Base-by-base conservation (phyloP, 768 basidiomycete genomes). In the Leccinum boreale region DNA sequence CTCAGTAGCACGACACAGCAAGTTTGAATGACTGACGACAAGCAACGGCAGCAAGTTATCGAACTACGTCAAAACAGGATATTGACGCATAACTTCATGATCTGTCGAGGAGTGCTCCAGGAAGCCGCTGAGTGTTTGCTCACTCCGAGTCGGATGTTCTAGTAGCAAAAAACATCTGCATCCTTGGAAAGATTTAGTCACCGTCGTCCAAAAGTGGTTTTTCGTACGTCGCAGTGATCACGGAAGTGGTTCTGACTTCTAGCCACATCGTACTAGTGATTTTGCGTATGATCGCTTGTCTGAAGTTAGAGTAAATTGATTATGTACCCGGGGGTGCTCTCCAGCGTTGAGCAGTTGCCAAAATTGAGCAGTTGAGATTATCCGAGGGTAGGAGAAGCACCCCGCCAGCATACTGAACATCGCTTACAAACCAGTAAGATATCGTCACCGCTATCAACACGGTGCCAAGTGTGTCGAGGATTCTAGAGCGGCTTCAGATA, bases 141-240 rank as follows among this genome's bases (percentile, higher is more conserved):
- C 31, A 52, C 52, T 58, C 46, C 49, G 28, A 51, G 26, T 28
- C 52, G 48, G 24, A 61, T 53, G 26, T 28, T 21, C 56, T 57
- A 4, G 50, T 36, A n/a, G n/a, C 47, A 19, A 64, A 56, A 44
- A 51, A 52, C 28, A 51, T 21, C 10, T 55, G 55, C 19, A 58
- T 31, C 19, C 59, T 58, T 52, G 48, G 28, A 51, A 44, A 23
- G 17, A 35, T 17, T 49, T n/a, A 23, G 19, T 39, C 28, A 8
- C 10, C 1, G 15, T 55, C n/a, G 19, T 10, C n/a, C 50, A 39
- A 17, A 45, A 15, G 31, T 33, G 31, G 12, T 19, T 35, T 1
- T 24, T 33, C 52, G 47, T 52, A 59, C 52, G 23, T 31, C 29
- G 54, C 42, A 46, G 55, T 28, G 26, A 28, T 28, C 26, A 28